A percentile compares a stretch with the other conserved stretches of the same genome.
phyloP scores from a whole-genome alignment of 2,329 filamentous ascomycete genomes.

The Pestalotiopsis sp. region DNA sequence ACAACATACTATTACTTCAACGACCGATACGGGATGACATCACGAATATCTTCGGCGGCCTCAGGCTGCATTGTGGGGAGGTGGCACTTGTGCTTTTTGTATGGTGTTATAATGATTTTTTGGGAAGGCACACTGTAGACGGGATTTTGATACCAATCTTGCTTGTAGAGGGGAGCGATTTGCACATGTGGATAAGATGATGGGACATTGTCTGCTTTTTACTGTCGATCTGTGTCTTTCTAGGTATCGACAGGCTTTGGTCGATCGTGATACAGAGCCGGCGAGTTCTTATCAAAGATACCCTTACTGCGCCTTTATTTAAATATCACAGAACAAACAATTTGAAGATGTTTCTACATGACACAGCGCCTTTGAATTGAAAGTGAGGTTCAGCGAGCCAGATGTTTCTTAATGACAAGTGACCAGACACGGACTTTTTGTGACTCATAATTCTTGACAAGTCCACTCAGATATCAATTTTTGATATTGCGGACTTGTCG shows the following conservation, averaged over 20 bases:
- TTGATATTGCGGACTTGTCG: too few species aligned
- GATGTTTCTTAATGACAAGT: background rate
- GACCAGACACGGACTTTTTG: background rate
- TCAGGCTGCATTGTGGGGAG: background rate
- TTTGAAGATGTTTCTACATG: background rate
- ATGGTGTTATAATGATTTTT: background rate
- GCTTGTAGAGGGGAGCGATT: background rate
- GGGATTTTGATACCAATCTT: slow-evolving; percentile 6
- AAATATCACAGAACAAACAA: background rate
- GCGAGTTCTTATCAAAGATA: slow-evolving; percentile 2
- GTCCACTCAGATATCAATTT: too few species aligned
- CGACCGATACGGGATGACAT: background rate
- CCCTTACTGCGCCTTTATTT: background rate
- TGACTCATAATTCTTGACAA: too few species aligned
- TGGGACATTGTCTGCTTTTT: background rate
- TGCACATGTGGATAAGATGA: background rate
- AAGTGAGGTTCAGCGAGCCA: background rate
- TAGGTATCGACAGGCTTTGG: background rate
- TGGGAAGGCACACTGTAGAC: slow-evolving; percentile 4
- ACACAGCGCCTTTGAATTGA: background rate
- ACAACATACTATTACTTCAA: background rate
- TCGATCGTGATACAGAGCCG: background rate
- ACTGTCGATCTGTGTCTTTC: background rate
- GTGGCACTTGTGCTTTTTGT: background rate
- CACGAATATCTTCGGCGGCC: background rate